Conservation (phyloP, 805 yeast genomes). For the Spathaspora sp. region DNA sequence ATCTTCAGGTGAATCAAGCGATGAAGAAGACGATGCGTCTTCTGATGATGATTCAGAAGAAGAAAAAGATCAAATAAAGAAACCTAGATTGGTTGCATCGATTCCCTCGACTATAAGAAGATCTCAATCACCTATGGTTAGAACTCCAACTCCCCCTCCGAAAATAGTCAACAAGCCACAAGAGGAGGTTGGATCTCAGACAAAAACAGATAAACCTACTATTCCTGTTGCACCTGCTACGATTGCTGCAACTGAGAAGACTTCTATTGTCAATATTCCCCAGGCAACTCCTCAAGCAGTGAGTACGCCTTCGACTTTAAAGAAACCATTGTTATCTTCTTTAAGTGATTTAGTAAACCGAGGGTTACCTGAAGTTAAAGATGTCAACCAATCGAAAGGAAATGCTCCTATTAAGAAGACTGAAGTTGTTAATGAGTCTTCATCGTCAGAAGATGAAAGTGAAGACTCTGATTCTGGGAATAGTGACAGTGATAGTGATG, state of each 20-base stretch:
- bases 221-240: background rate
- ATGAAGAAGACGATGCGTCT: constrained; percentile 6
- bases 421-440: constrained; percentile 7
- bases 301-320: constrained; percentile 8
- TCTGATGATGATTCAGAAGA: constrained; percentile 3
- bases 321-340: constrained; percentile 43
- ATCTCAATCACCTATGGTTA: background rate
- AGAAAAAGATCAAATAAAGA: constrained; percentile 1
- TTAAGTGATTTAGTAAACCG: constrained; percentile 57
- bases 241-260: background rate
- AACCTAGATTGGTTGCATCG: constrained; percentile 9
- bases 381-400: constrained; percentile 10
- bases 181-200: background rate
- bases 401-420: background rate
- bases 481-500: constrained; percentile 15
- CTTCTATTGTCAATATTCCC: background rate
- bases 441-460: constrained; percentile 4
- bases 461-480: constrained; percentile 4
- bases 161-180: background rate
- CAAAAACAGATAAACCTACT: background rate
- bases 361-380: constrained; percentile 66
- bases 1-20: constrained; percentile 10
- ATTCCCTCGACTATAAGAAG: constrained; percentile 5
- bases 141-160: background rate
- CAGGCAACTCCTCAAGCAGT: background rate